These are phyloP conservation scores for Talaromyces islandicus DNA, from an alignment of 2,329 filamentous ascomycete genomes.

Conservation along the genomic window DNA sequence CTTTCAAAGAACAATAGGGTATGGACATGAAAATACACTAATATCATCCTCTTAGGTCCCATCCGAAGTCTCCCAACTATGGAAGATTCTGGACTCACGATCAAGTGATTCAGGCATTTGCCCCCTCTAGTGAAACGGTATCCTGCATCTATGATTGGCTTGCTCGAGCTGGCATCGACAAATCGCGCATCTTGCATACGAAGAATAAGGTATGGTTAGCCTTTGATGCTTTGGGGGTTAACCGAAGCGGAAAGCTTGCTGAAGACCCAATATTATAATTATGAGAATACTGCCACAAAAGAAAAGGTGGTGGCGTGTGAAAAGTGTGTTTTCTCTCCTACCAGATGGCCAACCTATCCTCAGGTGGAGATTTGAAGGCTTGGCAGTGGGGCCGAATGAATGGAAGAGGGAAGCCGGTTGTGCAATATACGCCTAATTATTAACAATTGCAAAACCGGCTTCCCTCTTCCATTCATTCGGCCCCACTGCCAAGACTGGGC, in stretches of 20 bases:
- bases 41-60: constrained; percentile 12
- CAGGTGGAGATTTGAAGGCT: too few species aligned
- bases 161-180: constrained; percentile 44
- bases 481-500: too few species aligned
- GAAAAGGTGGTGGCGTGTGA: constrained; percentile 28
- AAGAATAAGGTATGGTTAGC: constrained; percentile 48
- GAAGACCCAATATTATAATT: constrained; percentile 48
- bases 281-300: constrained; percentile 32
- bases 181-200: constrained; percentile 44
- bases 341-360: too few species aligned
- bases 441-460: too few species aligned
- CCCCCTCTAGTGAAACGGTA: constrained; percentile 41
- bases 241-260: constrained; percentile 49
- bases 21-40: background rate
- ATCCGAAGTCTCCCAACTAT: constrained; percentile 36
- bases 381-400: too few species aligned
- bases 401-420: too few species aligned
- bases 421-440: too few species aligned
- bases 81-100: constrained; percentile 39
- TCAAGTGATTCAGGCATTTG: constrained; percentile 38
- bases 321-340: constrained; percentile 26
- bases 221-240: constrained; percentile 50
- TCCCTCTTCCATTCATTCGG: too few species aligned
- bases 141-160: constrained; percentile 50
- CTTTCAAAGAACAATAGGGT: too few species aligned